These are phyloP conservation scores for Podaxis sp. DNA, from an alignment of 768 basidiomycete species.

Conservation along the genomic window DNA sequence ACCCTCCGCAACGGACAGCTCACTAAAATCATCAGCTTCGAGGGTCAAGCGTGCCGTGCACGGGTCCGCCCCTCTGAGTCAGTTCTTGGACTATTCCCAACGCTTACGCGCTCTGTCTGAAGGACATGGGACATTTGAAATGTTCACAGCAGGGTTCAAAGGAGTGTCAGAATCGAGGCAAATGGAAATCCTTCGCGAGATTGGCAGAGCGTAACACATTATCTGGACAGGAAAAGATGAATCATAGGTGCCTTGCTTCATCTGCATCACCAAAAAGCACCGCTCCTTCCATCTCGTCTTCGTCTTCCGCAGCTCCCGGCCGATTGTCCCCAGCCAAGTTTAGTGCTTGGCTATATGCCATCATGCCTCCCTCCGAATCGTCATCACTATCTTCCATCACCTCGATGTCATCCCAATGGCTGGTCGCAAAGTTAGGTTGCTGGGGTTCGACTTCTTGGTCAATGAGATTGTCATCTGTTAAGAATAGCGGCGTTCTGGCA, in stretches of 20 bases:
- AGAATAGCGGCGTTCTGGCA: constrained; percentile 65
- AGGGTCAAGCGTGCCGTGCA: constrained; percentile 57
- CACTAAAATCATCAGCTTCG: constrained; percentile 16
- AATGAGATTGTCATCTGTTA: constrained; percentile 56
- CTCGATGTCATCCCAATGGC: constrained; percentile 30
- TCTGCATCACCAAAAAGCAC: constrained; percentile 82
- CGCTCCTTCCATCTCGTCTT: constrained; percentile 71
- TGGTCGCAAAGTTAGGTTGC: constrained; percentile 28
- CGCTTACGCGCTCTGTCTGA: constrained; percentile 77
- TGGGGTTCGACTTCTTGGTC: constrained; percentile 38
- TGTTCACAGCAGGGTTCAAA: constrained; percentile 73
- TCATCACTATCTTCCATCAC: constrained; percentile 27
- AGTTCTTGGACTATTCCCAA: constrained; percentile 76
- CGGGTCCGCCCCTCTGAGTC: constrained; percentile 74
- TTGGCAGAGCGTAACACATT: constrained; percentile 58
- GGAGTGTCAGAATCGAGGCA: constrained; percentile 57
- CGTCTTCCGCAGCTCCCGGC: constrained; percentile 62
- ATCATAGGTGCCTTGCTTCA: constrained; percentile 58
- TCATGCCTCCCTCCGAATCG: constrained; percentile 50
- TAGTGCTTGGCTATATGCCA: constrained; percentile 73
- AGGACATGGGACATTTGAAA: constrained; percentile 79
- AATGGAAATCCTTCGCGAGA: constrained; percentile 71
- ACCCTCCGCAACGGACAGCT: constrained; percentile 40
- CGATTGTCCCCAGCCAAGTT: constrained; percentile 51
- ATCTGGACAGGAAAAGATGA: constrained; percentile 12